Evolutionary conservation across 169 alveolate species (phyloP), one percentile per base, ranked within the genome.

Genomic region (Theileria orientalis): DNA sequence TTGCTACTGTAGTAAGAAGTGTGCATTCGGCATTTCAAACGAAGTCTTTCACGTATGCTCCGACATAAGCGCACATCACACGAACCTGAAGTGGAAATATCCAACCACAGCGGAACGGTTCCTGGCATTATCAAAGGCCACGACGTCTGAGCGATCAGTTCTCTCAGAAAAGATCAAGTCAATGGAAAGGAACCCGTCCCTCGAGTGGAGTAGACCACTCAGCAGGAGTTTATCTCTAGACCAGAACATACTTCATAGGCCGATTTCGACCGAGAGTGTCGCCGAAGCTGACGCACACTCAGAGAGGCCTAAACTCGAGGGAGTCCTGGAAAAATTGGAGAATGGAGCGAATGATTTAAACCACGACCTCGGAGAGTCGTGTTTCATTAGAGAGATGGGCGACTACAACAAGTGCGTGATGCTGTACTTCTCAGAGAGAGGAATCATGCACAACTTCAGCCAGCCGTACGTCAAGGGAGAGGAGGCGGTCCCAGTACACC

Each of bases 1-100:
- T 56, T 79, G 87, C 60, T 79, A 54, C 64, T 79, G 87, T 29
- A 71, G 72, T 67, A 76, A 71, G 44, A 74, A 44, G 42, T 79
- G 87, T 33, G 83, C 87, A n/a, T 68, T 71, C 33, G 63, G 66
- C 13, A 25, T 68, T 8, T 68, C 51, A 21, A 23, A 68, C 14
- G 19, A 41, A 2, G 69, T 13, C 29, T 37, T 35, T 21, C 76
- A 68, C 74, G 40, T 52, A 32, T 68, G 76, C 46, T 42, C 60
- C 13, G 57, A 62, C 19, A 23, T 27, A 11, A 21, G 19, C 16
- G 25, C 21, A 0, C 13, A 62, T 33, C 66, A 56, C 21, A 56
- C 14, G 16, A 2, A 8, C 1, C 66, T 56, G 14, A 56, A 56
- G 66, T 56, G 66, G 66, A 56, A 56, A 40, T 27, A 56, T 37